A percentile compares a stretch with the other conserved stretches of the same genome.
These are phyloP conservation scores for Tripterygium wilfordii DNA, from an alignment of 177 flowering plant genomes.

Conservation along the genomic window DNA sequence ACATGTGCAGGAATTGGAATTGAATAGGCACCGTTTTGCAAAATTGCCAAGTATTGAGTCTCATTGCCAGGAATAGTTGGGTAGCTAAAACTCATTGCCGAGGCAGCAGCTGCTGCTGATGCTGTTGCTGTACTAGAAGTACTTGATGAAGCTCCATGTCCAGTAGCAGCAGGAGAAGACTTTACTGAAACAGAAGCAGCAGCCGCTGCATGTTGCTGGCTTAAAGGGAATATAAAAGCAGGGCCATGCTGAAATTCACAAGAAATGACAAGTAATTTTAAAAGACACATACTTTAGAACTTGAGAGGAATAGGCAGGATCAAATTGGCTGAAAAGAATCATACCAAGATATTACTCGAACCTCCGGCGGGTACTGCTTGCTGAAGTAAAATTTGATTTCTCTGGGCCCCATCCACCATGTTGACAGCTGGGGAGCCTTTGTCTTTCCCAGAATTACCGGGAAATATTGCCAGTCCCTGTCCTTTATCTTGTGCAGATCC, in stretches of 20 bases:
- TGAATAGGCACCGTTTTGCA: constrained; percentile 27
- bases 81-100: constrained; percentile 23
- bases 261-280: neutral
- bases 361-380: constrained; percentile 22
- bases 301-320: neutral
- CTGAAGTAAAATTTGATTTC: constrained; percentile 23
- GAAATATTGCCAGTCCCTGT: constrained; percentile 2
- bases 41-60: constrained; percentile 32
- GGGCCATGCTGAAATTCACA: constrained; percentile 22
- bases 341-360: constrained; percentile 25
- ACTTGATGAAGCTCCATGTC: constrained; percentile 12
- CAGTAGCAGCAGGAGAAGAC: constrained; percentile 7
- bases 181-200: constrained; percentile 2
- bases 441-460: constrained; percentile 18
- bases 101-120: constrained; percentile 15
- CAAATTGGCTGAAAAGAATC: neutral
- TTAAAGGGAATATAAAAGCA: constrained; percentile 29
- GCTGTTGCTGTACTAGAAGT: constrained; percentile 19
- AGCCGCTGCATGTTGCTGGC: constrained; percentile 27
- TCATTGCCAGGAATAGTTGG: constrained; percentile 19
- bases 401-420: constrained; percentile 15
- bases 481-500: constrained; percentile 10
- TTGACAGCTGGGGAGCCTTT: constrained; percentile 20
- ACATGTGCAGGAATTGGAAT: constrained; percentile 25
- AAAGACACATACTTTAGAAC: neutral